phyloP scores from a whole-genome alignment of 495 filamentous ascomycete species.

The Ramalina peruviana region DNA sequence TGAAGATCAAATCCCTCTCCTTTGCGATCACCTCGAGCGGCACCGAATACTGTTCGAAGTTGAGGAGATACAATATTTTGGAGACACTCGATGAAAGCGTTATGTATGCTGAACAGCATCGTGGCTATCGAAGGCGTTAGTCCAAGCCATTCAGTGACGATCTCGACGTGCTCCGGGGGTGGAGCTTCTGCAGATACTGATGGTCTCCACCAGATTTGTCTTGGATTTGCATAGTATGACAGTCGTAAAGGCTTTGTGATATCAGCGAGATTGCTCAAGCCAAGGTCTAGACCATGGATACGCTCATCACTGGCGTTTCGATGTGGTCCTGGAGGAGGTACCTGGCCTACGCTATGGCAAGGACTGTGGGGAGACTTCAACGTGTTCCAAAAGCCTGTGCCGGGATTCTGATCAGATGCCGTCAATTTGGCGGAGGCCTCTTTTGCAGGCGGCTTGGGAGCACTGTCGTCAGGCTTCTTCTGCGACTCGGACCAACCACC shows the following conservation, averaged over 20 bases:
- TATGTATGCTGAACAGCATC: conserved; percentile 10
- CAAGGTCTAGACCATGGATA: conserved; percentile 1
- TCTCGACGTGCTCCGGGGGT: conserved; percentile 5
- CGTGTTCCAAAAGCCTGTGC: too few species aligned
- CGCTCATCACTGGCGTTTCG: not conserved
- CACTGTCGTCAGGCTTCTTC: too few species aligned
- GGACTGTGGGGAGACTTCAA: too few species aligned
- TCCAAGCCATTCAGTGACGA: conserved; percentile 14
- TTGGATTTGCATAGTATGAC: not conserved
- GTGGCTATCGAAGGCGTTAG: conserved; percentile 6
- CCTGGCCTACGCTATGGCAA: too few species aligned
- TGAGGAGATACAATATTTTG: conserved; percentile 3
- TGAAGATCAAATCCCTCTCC: not conserved
- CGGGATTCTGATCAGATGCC: too few species aligned
- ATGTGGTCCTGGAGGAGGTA: too few species aligned
- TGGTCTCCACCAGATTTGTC: not conserved
- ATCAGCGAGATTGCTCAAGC: conserved; percentile 1
- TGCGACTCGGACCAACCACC: too few species aligned
- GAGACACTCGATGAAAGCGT: conserved; percentile 5
- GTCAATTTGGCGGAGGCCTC: too few species aligned
- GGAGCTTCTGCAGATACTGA: not conserved
- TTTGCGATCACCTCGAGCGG: not conserved
- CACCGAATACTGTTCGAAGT: not conserved
- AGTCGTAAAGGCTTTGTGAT: conserved; percentile 8
- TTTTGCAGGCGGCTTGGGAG: too few species aligned